Evolutionary conservation across 2,329 filamentous ascomycete species (phyloP).

Genomic region (Lecanosticta acicola): DNA sequence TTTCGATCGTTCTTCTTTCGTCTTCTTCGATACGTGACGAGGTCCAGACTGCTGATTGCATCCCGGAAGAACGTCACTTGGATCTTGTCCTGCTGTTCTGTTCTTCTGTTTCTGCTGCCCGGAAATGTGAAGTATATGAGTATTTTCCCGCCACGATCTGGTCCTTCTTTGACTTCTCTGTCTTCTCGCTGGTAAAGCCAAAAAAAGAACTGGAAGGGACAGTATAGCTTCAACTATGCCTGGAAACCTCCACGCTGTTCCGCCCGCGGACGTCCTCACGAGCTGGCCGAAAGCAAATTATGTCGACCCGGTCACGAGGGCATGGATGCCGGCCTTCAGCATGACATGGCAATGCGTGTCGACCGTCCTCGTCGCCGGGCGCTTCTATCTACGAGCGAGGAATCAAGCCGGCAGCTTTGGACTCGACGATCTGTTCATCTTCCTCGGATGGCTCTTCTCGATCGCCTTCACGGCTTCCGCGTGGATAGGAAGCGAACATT

Average conservation of each 20-base stretch:
- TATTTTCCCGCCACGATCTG: too few relatives aligned
- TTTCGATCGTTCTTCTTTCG: not conserved
- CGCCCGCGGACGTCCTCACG: constrained; percentile 4
- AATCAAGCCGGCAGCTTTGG: constrained; percentile 21
- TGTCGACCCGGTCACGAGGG: constrained; percentile 13
- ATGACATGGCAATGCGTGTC: constrained; percentile 17
- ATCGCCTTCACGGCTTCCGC: constrained; percentile 18
- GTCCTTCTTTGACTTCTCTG: too few relatives aligned
- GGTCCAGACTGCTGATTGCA: not conserved
- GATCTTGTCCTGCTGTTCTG: not conserved
- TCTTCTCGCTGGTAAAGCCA: too few relatives aligned
- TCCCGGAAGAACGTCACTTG: not conserved
- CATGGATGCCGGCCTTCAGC: constrained; percentile 24
- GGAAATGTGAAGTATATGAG: too few relatives aligned
- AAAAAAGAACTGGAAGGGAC: too few relatives aligned
- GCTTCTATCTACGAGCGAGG: constrained; percentile 20
- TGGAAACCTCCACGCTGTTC: constrained; percentile 13
- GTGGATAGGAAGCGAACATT: constrained; percentile 13
- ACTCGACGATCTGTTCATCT: constrained; percentile 22
- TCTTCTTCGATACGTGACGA: not conserved
- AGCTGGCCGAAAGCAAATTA: constrained; percentile 11
- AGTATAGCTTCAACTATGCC: constrained; percentile 5
- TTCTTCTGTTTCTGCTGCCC: too few relatives aligned
- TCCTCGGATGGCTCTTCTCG: constrained; percentile 22
- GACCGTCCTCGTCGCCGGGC: constrained; percentile 17